These are phyloP conservation scores for Ceratonia siliqua DNA, from an alignment of 306 rosid genomes.

Conservation along the genomic window DNA sequence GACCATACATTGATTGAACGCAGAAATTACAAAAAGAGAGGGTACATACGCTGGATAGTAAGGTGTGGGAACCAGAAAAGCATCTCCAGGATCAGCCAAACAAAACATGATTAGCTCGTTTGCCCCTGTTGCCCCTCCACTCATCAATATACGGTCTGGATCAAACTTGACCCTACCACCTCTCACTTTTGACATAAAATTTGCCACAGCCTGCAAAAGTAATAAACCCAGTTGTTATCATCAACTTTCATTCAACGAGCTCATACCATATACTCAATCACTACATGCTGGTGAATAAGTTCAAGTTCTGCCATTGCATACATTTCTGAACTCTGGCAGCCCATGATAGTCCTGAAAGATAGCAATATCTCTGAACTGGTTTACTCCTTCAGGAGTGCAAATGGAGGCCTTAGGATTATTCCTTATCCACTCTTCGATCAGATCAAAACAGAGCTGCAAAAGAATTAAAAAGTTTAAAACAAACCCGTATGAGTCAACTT, in stretches of 20 bases:
- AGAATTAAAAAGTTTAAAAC: background rate
- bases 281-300: background rate
- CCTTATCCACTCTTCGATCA: conserved; percentile 53
- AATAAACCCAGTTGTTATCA: background rate
- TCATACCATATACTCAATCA: background rate
- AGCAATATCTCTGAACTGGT: conserved; percentile 48
- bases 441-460: conserved; percentile 49
- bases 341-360: conserved; percentile 72
- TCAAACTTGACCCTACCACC: conserved; percentile 57
- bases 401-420: conserved; percentile 59
- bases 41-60: conserved; percentile 62
- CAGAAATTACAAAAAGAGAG: background rate
- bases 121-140: conserved; percentile 77
- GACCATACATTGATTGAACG: background rate
- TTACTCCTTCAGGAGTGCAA: conserved; percentile 55
- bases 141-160: conserved; percentile 56
- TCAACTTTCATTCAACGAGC: too few species aligned
- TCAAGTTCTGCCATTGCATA: background rate
- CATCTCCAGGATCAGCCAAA: conserved; percentile 65
- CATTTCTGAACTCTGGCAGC: conserved; percentile 55
- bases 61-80: conserved; percentile 66
- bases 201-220: conserved; percentile 53
- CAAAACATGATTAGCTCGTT: conserved; percentile 63
- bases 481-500: background rate
- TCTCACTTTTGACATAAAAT: conserved; percentile 60